Evolutionary conservation across 768 basidiomycete species (phyloP).

Genomic region (Clathrus columnatus): DNA sequence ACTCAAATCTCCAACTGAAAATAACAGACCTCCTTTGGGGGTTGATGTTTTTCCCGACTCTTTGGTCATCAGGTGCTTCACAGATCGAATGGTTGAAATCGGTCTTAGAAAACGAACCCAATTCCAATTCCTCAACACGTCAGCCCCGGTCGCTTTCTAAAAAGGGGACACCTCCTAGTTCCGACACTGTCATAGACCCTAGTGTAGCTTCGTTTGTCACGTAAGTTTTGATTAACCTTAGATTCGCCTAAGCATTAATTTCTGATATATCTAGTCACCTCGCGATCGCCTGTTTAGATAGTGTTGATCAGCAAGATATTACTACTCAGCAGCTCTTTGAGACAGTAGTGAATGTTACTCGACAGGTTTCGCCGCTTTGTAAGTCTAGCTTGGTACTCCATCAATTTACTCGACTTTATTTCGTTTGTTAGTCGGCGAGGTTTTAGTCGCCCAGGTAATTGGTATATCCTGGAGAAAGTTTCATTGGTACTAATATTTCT

Average conservation of each 20-base stretch:
- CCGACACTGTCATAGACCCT: background rate
- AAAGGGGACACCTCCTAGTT: background rate
- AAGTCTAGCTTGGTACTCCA: no score
- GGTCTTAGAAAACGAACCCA: background rate
- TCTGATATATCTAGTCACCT: background rate
- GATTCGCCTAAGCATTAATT: background rate
- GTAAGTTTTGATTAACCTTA: no score
- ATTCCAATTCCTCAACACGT: background rate
- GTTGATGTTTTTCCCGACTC: background rate
- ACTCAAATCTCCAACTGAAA: background rate
- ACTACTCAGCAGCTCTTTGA: conserved; percentile 4
- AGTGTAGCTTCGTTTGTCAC: background rate
- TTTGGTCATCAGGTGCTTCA: background rate
- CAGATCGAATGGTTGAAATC: background rate
- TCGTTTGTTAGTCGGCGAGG: conserved; percentile 12
- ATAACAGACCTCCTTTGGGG: background rate
- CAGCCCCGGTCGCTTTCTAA: background rate
- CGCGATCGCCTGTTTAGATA: conserved; percentile 5
- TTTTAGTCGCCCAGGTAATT: background rate
- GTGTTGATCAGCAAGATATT: background rate
- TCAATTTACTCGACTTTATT: no score
- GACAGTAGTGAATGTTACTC: background rate
- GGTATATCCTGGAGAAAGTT: conserved; percentile 8
- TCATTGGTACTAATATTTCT: conserved; percentile 13
- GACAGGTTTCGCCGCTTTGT: background rate